phyloP scores from a whole-genome alignment of 2,329 filamentous ascomycete species.

The Arthroderma sp. region DNA sequence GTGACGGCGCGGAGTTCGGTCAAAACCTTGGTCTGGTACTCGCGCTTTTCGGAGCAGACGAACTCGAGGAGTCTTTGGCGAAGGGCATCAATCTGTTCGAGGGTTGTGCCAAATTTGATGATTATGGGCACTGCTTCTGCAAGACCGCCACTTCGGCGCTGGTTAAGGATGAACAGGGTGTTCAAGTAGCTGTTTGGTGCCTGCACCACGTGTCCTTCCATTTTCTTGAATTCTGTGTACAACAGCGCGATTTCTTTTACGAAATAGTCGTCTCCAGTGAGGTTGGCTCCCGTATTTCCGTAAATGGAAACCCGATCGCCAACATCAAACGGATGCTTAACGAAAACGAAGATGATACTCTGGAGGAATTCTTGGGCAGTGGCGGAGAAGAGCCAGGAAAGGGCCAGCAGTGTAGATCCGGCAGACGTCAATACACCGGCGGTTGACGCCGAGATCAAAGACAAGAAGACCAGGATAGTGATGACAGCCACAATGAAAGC shows the following conservation, averaged over 20 bases:
- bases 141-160: conserved; percentile 74
- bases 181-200: conserved; percentile 91
- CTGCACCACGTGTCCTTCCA: conserved; percentile 92
- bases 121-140: conserved; percentile 74
- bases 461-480: conserved; percentile 72
- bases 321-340: conserved; percentile 93
- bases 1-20: conserved; percentile 70
- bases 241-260: conserved; percentile 87
- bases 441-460: conserved; percentile 80
- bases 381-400: conserved; percentile 84
- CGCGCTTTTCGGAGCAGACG: conserved; percentile 71
- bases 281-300: conserved; percentile 66
- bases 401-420: conserved; percentile 71
- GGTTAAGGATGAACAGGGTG: conserved; percentile 86
- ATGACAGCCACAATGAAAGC: conserved; percentile 75
- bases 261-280: conserved; percentile 84
- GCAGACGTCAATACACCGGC: conserved; percentile 80
- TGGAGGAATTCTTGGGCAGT: conserved; percentile 91
- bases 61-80: conserved; percentile 72
- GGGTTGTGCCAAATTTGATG: conserved; percentile 77
- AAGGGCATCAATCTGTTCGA: conserved; percentile 70
- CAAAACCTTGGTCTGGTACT: conserved; percentile 74
- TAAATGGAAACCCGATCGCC: conserved; percentile 88
- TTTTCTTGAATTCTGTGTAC: conserved; percentile 97
- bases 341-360: conserved; percentile 78